A percentile compares a stretch with the other conserved stretches of the same genome.
Conservation (phyloP, 2,329 filamentous ascomycete species). For the Pseudopithomyces chartarum region DNA sequence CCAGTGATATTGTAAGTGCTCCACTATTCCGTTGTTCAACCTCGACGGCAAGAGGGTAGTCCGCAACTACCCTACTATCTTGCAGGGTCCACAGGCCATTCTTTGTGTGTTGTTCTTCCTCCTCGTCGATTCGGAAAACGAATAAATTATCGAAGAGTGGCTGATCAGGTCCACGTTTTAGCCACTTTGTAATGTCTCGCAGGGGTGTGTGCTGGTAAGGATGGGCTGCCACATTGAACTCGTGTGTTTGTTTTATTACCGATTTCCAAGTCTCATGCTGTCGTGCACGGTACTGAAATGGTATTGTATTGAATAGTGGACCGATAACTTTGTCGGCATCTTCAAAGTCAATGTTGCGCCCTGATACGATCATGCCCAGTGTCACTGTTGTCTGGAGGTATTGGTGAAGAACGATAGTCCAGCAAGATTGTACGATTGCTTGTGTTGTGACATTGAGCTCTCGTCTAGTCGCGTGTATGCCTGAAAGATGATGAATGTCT, state of each 20-base stretch:
- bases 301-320: conserved; percentile 88
- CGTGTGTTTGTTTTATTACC: conserved; percentile 68
- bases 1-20: conserved; percentile 62
- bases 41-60: conserved; percentile 82
- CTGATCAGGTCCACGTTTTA: conserved; percentile 57
- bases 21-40: conserved; percentile 59
- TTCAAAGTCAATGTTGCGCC: conserved; percentile 72
- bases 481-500: conserved; percentile 54
- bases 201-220: conserved; percentile 80
- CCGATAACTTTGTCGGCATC: conserved; percentile 72
- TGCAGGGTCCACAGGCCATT: conserved; percentile 58
- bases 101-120: conserved; percentile 23
- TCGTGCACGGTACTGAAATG: conserved; percentile 62
- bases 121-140: conserved; percentile 68
- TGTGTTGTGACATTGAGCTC: conserved; percentile 76
- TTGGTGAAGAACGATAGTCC: conserved; percentile 67
- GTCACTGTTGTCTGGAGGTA: conserved; percentile 56
- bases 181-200: conserved; percentile 81
- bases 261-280: conserved; percentile 61
- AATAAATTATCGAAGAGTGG: conserved; percentile 77
- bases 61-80: conserved; percentile 53
- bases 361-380: conserved; percentile 79
- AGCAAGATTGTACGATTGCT: conserved; percentile 75
- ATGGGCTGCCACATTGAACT: conserved; percentile 70
- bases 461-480: conserved; percentile 55